Conservation (phyloP, 768 basidiomycete species). For the Termitomyces sp. region DNA sequence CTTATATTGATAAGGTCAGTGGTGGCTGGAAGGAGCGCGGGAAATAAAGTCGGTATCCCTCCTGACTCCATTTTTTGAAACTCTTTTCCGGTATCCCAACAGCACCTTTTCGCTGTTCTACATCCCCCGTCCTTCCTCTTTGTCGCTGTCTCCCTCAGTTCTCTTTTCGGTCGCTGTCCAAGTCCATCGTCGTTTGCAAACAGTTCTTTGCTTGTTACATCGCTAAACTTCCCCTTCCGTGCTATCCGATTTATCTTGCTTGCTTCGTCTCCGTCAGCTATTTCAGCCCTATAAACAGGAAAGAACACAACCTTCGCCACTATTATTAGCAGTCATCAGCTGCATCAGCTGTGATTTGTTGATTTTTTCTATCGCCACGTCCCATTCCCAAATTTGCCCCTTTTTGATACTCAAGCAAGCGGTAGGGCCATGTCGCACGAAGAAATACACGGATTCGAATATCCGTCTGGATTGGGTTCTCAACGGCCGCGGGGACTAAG, state of each 20-base stretch:
- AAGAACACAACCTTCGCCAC: constrained; percentile 13
- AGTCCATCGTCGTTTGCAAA: constrained; percentile 34
- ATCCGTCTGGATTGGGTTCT: constrained; percentile 26
- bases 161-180: constrained; percentile 33
- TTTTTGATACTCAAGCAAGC: constrained; percentile 3
- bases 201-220: constrained; percentile 30
- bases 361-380: constrained; percentile 16
- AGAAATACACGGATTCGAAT: constrained; percentile 39
- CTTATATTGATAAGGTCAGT: constrained; percentile 15
- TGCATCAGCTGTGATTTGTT: constrained; percentile 5
- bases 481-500: constrained; percentile 21
- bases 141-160: constrained; percentile 33
- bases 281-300: constrained; percentile 14
- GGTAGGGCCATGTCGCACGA: constrained; percentile 38
- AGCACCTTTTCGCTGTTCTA: constrained; percentile 12
- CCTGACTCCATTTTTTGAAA: constrained; percentile 35
- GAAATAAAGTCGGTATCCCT: constrained; percentile 24
- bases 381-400: constrained; percentile 17
- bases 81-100: constrained; percentile 15
- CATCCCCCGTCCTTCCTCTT: constrained; percentile 9
- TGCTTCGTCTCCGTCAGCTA: constrained; percentile 16
- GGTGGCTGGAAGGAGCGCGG: constrained; percentile 27
- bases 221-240: constrained; percentile 18
- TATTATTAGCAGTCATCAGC: constrained; percentile 2
- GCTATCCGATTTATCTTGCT: constrained; percentile 17